phyloP scores from a whole-genome alignment of 164 flowering plant species.

The Sedum album region DNA sequence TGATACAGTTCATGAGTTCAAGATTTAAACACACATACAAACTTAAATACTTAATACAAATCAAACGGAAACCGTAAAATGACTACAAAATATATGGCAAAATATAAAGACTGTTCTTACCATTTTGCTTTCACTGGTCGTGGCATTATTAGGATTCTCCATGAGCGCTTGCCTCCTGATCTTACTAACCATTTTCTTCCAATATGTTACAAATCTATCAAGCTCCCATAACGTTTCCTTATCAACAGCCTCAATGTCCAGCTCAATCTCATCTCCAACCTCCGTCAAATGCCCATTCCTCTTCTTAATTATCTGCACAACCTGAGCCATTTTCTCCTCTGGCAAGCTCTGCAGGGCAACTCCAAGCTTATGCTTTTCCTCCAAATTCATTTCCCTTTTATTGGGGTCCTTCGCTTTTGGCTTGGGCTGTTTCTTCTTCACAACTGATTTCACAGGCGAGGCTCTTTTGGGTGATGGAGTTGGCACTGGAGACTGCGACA shows the following conservation, averaged over 20 bases:
- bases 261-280: conserved; percentile 76
- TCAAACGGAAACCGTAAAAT: not conserved
- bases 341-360: conserved; percentile 58
- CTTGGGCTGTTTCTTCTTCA: conserved; percentile 39
- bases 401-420: conserved; percentile 64
- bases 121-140: conserved; percentile 19
- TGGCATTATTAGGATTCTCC: conserved; percentile 23
- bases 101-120: conserved; percentile 15
- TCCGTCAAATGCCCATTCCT: conserved; percentile 36
- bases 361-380: conserved; percentile 57
- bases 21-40: not conserved
- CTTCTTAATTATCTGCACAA: conserved; percentile 48
- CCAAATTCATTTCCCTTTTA: conserved; percentile 56
- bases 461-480: conserved; percentile 20
- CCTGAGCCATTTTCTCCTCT: conserved; percentile 56
- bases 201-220: conserved; percentile 56
- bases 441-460: conserved; percentile 19
- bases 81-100: not conserved
- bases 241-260: conserved; percentile 64
- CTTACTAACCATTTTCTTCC: conserved; percentile 58
- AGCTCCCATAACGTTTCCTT: conserved; percentile 80
- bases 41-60: not conserved
- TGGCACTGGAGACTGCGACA: conserved; percentile 18
- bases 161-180: conserved; percentile 45
- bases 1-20: conserved; percentile 11